Base-by-base conservation (phyloP, 1,284 basidiomycete genomes). In the Inonotus obliquus region DNA sequence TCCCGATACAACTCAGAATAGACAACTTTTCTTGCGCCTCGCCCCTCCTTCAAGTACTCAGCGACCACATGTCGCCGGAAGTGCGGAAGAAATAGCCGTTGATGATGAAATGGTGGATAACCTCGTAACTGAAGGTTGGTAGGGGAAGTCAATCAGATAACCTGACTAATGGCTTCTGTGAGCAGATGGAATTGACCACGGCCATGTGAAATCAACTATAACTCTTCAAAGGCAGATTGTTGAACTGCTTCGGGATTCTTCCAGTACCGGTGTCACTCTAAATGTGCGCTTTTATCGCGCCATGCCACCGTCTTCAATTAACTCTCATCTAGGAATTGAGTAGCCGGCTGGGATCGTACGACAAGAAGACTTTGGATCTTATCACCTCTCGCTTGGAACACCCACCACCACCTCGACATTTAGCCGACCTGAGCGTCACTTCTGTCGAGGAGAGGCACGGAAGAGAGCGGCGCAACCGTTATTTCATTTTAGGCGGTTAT, bases 401-500 rank as follows among this genome's bases (percentile, higher is more conserved):
- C 67, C 77, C 72, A 62, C 75, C 77, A 6, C 87, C 86, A 19
- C 89, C 89, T 2, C 60, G 81, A 13, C 89, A 92, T 70, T 79
- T 93, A 4, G 76, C 76, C 52, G 89, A 94, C 71, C 75, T 90
- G 48, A 81, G 82, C 32, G 80, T 90, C 56, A 79, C 81, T 17
- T 82, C 83, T 53, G 70, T 91, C 27, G 83, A 86, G 76, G 92
- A 94, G 71, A 90, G 83, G 0, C 78, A 80, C 66, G 91, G 91
- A 4, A 83, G 92, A 49, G 89, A 94, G 74, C 85, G 90, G 37
- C 83, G 89, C 19, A 85, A 90, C 72, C 80, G 90, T 64, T 92
- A 90, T 71, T 92, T 85, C 73, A 91, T 89, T 0, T 70, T 86
- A 57, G 77, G 79, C 1, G 79, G 83, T 44, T 91, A 86, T 71